A percentile compares a stretch with the other conserved stretches of the same genome.
These are phyloP conservation scores for Amyloporia xantha DNA, from an alignment of 768 basidiomycete genomes.

Conservation along the genomic window DNA sequence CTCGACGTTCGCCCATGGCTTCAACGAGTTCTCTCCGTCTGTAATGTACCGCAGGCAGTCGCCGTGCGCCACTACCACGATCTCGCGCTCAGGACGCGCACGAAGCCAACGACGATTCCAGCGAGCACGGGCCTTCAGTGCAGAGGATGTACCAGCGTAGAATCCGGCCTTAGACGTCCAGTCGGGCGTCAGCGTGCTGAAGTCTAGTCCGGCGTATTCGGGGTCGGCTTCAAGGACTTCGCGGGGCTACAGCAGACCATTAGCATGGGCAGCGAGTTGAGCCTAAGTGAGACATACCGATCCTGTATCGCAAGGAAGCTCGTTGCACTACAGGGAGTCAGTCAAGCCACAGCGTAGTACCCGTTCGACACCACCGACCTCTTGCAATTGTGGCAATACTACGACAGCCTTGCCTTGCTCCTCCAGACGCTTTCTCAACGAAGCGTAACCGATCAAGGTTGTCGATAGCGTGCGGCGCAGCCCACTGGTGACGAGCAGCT, in stretches of 20 bases:
- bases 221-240: slow-evolving; percentile 22
- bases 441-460: slow-evolving; percentile 19
- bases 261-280: not conserved
- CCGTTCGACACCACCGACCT: slow-evolving; percentile 9
- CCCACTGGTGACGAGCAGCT: slow-evolving; percentile 22
- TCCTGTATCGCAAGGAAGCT: slow-evolving; percentile 22
- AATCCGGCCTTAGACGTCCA: slow-evolving; percentile 22
- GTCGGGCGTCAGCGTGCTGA: slow-evolving; percentile 21
- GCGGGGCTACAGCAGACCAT: slow-evolving; percentile 10
- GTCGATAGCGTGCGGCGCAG: slow-evolving; percentile 23
- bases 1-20: slow-evolving; percentile 23
- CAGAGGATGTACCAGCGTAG: slow-evolving; percentile 14
- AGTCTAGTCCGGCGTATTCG: slow-evolving; percentile 23
- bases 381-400: slow-evolving; percentile 22
- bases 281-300: slow-evolving; percentile 14
- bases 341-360: not conserved
- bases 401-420: slow-evolving; percentile 19
- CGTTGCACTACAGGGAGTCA: slow-evolving; percentile 13
- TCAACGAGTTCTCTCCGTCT: slow-evolving; percentile 17
- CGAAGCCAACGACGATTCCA: slow-evolving; percentile 24
- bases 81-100: slow-evolving; percentile 19
- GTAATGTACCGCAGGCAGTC: slow-evolving; percentile 22
- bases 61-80: slow-evolving; percentile 23
- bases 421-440: slow-evolving; percentile 18
- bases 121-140: slow-evolving; percentile 20